Evolutionary conservation across 1,284 basidiomycete species (phyloP), one percentile per base, ranked within the genome.

Genomic region (Erythrobasidium hasegawianum): DNA sequence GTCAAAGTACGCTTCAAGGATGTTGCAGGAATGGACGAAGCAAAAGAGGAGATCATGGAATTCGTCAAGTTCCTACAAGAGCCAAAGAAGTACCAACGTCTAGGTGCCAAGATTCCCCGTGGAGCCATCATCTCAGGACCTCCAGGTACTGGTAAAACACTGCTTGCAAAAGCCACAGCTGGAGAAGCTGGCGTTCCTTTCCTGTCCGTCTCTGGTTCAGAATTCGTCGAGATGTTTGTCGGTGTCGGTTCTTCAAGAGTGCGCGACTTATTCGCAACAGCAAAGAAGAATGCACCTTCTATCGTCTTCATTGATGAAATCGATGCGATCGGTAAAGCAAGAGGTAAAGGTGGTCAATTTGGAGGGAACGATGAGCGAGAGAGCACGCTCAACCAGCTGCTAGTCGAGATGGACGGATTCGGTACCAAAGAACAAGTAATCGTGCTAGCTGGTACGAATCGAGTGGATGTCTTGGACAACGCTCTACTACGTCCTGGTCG

Each of bases 291-390:
- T 76, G 92, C 96, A 26, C 95, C 96, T 18, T 90, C 88, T 77
- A 97, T 98, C 81, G 96, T 98, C 77, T 97, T 98, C 81, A 97
- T 98, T 92, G 95, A 98, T 79, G 95, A 98, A 79, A 97, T 97
- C 70, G 95, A 99, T 78, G 95, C 96, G 55, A 98, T 99, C 75
- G 96, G 95, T 64, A 97, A 97, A 81, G 84, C 90, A 16, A 85
- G 95, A 76, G 88, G 89, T 55, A 95, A 95, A 78, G 87, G 88
- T 47, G 89, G 90, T 45, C 84, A 82, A 70, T 86, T 95, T 72
- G 74, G 74, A 53, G 95, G 95, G 20, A 97, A 97, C 79, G 95
- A 98, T 76, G 95, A 99, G 78, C 87, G 96, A 54, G 96, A 99
- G 80, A 91, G 90, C 13, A 99, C 95, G 18, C 84, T 99, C 69